phyloP scores from a whole-genome alignment of 768 basidiomycete species.

The Coprinellus micaceus region DNA sequence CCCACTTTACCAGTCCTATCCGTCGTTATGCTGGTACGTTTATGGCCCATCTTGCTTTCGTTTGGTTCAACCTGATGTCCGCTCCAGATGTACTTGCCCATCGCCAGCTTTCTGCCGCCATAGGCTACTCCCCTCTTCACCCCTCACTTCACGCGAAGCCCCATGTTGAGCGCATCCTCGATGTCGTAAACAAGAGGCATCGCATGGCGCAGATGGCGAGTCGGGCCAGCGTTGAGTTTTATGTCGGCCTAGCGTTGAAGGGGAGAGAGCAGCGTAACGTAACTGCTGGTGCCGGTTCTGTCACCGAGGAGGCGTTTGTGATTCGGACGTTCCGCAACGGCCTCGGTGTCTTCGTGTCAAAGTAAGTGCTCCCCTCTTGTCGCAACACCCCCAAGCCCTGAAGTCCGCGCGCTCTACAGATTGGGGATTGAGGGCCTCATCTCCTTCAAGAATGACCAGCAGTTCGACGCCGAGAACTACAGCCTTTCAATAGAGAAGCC shows the following conservation, averaged over 20 bases:
- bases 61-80: neutral
- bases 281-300: slow-evolving; percentile 32
- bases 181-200: slow-evolving; percentile 87
- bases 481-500: slow-evolving; percentile 61
- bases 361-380: neutral
- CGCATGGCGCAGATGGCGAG: slow-evolving; percentile 98
- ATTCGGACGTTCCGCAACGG: slow-evolving; percentile 95
- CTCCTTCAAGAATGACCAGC: slow-evolving; percentile 85
- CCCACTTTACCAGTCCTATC: slow-evolving; percentile 98
- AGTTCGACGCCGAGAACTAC: slow-evolving; percentile 91
- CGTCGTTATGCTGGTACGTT: slow-evolving; percentile 84
- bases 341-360: slow-evolving; percentile 70
- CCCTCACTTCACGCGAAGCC: slow-evolving; percentile 83
- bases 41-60: neutral
- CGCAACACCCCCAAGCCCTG: neutral
- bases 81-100: slow-evolving; percentile 83
- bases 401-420: slow-evolving; percentile 36
- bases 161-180: slow-evolving; percentile 82
- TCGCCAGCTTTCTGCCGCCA: slow-evolving; percentile 88
- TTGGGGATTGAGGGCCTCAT: slow-evolving; percentile 93
- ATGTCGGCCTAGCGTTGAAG: slow-evolving; percentile 89
- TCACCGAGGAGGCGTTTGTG: slow-evolving; percentile 85
- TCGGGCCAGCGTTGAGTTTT: slow-evolving; percentile 95
- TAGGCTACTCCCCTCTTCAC: slow-evolving; percentile 79
- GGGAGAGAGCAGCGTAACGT: slow-evolving; percentile 48